These are phyloP conservation scores for Chaetomiaceae sp. DNA, from an alignment of 2,329 filamentous ascomycete species.

Conservation along the genomic window DNA sequence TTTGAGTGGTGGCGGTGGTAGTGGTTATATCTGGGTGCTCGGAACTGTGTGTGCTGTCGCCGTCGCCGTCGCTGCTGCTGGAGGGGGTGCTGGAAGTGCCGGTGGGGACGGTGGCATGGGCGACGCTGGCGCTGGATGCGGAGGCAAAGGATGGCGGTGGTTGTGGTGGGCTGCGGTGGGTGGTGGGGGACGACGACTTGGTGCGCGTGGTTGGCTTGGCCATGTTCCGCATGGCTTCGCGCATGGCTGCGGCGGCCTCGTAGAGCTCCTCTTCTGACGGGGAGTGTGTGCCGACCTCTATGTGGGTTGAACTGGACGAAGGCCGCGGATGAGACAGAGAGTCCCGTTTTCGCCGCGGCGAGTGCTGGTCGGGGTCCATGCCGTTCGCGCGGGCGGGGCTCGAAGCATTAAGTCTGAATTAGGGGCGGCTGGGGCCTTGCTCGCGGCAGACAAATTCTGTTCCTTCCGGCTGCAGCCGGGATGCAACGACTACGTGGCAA, in stretches of 20 bases:
- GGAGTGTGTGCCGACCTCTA: slow-evolving; percentile 9
- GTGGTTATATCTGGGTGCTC: too few relatives aligned
- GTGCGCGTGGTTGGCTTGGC: background rate
- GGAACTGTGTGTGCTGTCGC: too few relatives aligned
- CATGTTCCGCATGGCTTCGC: background rate
- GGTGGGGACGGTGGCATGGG: background rate
- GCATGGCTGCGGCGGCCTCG: slow-evolving; percentile 8
- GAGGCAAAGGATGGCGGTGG: background rate
- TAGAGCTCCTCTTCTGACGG: slow-evolving; percentile 18
- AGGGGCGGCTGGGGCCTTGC: too few relatives aligned
- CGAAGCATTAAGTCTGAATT: too few relatives aligned
- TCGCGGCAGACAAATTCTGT: too few relatives aligned
- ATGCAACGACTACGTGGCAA: background rate
- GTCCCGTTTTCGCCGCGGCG: too few relatives aligned
- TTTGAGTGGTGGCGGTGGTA: too few relatives aligned
- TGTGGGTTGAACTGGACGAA: slow-evolving; percentile 15
- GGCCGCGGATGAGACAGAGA: too few relatives aligned
- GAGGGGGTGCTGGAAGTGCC: too few relatives aligned
- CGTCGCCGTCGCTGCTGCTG: too few relatives aligned
- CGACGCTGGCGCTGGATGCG: background rate
- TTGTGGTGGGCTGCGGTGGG: background rate
- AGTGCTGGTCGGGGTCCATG: background rate
- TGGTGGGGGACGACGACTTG: background rate
- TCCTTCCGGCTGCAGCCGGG: background rate
- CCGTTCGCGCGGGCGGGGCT: too few relatives aligned